Evolutionary conservation across 2,329 filamentous ascomycete species (phyloP).

Genomic region (Proliferodiscus dingleyae): DNA sequence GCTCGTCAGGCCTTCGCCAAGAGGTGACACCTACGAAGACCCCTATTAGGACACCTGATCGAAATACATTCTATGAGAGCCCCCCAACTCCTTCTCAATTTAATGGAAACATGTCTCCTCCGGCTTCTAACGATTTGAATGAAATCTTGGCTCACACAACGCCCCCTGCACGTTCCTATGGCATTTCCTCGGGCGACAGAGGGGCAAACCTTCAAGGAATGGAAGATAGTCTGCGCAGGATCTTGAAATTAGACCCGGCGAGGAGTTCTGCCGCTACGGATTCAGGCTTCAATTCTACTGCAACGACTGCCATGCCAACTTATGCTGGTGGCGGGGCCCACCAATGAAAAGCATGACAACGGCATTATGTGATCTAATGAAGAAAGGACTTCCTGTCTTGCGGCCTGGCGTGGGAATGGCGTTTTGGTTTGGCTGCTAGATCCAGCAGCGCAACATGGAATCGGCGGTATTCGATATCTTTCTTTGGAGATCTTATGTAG

Average conservation of each 20-base stretch:
- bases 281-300: constrained; percentile 10
- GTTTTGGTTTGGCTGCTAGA: constrained; percentile 5
- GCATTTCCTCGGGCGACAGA: constrained; percentile 17
- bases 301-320: constrained; percentile 19
- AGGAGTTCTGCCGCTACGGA: constrained; percentile 13
- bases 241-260: constrained; percentile 29
- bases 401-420: constrained; percentile 14
- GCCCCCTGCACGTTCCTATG: constrained; percentile 16
- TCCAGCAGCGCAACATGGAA: constrained; percentile 4
- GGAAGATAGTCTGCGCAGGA: constrained; percentile 31
- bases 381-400: constrained; percentile 9
- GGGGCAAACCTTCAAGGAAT: constrained; percentile 27
- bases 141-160: constrained; percentile 12
- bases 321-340: constrained; percentile 16
- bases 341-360: constrained; percentile 23
- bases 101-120: constrained; percentile 13
- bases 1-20: constrained; percentile 31
- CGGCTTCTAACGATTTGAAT: constrained; percentile 14
- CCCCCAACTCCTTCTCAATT: constrained; percentile 21
- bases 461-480: constrained; percentile 8
- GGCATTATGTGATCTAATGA: constrained; percentile 26
- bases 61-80: constrained; percentile 13
- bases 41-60: constrained; percentile 24
- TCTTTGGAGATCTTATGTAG: constrained; percentile 12
- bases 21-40: constrained; percentile 30